phyloP scores from a whole-genome alignment of 225 moss, liverwort and hornwort genomes.

The Straminergon stramineum region DNA sequence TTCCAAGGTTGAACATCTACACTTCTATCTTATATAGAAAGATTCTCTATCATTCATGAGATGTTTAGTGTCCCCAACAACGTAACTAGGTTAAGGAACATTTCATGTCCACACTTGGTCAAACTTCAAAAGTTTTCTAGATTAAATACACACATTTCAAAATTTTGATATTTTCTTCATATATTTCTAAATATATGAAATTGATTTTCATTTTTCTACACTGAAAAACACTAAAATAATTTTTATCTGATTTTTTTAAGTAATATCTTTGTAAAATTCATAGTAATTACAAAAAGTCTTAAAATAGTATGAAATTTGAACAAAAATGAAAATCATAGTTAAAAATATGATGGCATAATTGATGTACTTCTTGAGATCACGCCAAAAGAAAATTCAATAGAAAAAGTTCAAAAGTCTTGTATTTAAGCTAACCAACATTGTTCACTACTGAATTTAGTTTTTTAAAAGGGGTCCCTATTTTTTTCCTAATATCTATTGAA shows the following conservation, averaged over 20 bases:
- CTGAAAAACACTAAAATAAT: background rate
- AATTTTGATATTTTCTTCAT: background rate
- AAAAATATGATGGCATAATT: background rate
- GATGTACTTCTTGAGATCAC: fast-evolving
- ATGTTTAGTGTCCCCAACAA: fast-evolving
- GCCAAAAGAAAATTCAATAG: background rate
- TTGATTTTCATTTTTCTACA: background rate
- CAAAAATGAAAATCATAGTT: background rate
- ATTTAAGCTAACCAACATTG: background rate
- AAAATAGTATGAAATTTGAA: background rate
- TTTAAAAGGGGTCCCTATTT: no score
- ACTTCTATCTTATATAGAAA: background rate
- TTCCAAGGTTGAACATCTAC: background rate
- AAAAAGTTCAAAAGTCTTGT: background rate
- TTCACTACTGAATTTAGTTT: no score
- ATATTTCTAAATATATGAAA: background rate
- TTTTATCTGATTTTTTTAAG: background rate
- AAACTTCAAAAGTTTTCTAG: background rate
- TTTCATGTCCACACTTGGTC: background rate
- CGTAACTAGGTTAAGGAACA: background rate
- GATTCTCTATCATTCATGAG: background rate
- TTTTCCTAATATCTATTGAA: background rate
- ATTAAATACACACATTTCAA: background rate
- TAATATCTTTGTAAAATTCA: background rate
- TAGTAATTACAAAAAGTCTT: background rate